Evolutionary conservation across 2,329 filamentous ascomycete species (phyloP).

Genomic region (Diaporthe destruens): DNA sequence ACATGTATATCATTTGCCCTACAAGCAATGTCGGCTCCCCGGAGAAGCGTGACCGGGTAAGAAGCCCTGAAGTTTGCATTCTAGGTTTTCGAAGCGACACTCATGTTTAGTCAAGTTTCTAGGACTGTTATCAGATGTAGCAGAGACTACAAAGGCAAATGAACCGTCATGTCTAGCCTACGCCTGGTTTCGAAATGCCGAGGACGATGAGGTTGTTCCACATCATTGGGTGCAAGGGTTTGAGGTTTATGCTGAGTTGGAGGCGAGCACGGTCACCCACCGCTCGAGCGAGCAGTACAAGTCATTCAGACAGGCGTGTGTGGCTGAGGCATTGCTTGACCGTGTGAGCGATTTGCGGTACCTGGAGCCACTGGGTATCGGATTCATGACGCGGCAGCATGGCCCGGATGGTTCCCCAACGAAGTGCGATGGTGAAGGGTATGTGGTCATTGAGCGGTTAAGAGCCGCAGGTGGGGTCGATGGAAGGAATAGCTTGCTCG

Average conservation of each 20-base stretch:
- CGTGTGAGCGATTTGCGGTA: constrained; percentile 11
- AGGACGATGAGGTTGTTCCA: background rate
- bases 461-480: background rate
- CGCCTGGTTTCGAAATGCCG: constrained; percentile 1
- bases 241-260: background rate
- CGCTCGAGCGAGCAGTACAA: background rate
- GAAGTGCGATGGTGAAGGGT: background rate
- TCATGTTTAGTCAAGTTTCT: constrained; percentile 2
- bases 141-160: background rate
- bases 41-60: background rate
- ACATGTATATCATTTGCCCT: constrained; percentile 7
- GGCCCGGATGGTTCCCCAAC: background rate
- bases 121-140: background rate
- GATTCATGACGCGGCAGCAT: background rate
- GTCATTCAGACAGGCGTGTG: background rate
- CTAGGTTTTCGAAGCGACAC: background rate
- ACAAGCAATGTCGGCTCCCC: background rate
- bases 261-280: constrained; percentile 14
- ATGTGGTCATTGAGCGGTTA: background rate
- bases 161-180: background rate
- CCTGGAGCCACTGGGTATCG: constrained; percentile 3
- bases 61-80: background rate
- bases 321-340: background rate
- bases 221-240: constrained; percentile 15
- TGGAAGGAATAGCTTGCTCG: background rate